Conservation (phyloP, 2,329 filamentous ascomycete species). For the Microsporum canis region DNA sequence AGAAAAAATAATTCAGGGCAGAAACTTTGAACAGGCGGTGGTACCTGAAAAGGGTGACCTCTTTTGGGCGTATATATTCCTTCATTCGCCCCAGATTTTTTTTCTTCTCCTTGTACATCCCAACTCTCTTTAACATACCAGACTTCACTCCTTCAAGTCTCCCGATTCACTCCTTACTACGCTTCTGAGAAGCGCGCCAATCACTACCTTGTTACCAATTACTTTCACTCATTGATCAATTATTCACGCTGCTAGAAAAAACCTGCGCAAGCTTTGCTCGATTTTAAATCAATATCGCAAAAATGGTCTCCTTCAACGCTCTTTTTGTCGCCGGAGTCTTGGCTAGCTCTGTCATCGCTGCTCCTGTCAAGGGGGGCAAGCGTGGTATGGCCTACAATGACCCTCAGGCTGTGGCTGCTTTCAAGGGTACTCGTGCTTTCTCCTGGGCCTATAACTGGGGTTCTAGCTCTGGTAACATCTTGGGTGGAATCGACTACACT, state of each 20-base stretch:
- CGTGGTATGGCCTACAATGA: conserved; percentile 34
- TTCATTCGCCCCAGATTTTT: conserved; percentile 1
- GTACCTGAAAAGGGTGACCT: not conserved
- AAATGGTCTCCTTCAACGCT: conserved; percentile 29
- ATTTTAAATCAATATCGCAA: conserved; percentile 7
- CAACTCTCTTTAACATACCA: conserved; percentile 5
- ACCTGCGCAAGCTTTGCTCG: not conserved
- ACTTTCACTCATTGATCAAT: conserved; percentile 8
- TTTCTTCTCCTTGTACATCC: not conserved
- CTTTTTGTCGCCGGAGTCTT: conserved; percentile 25
- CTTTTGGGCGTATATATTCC: not conserved
- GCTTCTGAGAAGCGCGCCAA: conserved; percentile 12
- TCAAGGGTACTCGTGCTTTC: conserved; percentile 22
- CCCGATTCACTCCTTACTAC: conserved; percentile 24
- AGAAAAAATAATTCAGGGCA: not conserved
- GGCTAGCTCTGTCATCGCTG: conserved; percentile 25
- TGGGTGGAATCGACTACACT: conserved; percentile 31
- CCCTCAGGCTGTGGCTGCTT: conserved; percentile 22
- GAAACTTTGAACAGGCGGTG: not conserved
- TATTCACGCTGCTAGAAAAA: conserved; percentile 1
- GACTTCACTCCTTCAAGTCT: conserved; percentile 14
- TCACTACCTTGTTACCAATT: conserved; percentile 13
- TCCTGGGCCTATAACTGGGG: conserved; percentile 40
- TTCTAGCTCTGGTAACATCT: conserved; percentile 19
- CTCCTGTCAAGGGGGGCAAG: conserved; percentile 22